Conservation (phyloP, 208 protist genomes). For the Sergeia podlipaevii region DNA sequence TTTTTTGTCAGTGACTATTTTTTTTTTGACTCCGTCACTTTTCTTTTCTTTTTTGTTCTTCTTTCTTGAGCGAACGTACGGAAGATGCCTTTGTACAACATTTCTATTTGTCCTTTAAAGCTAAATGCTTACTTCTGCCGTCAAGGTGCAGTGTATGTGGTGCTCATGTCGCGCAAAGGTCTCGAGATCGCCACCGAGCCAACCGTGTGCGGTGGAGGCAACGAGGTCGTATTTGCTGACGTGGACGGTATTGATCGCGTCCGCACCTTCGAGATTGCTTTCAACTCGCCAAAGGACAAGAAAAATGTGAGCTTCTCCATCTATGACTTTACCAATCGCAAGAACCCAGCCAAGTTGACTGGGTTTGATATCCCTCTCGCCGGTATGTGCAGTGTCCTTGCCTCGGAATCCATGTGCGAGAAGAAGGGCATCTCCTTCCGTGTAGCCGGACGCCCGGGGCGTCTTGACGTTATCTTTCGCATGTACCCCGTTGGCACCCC, state of each 20-base stretch:
- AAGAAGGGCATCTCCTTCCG: constrained; percentile 84
- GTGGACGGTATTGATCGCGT: constrained; percentile 34
- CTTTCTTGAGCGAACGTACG: neutral
- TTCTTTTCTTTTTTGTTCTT: constrained; percentile 10
- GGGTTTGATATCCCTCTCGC: constrained; percentile 85
- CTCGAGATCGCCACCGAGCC: constrained; percentile 68
- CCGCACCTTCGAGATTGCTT: constrained; percentile 60
- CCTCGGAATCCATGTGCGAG: constrained; percentile 81
- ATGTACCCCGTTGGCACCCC: constrained; percentile 77
- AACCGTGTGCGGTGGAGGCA: constrained; percentile 39
- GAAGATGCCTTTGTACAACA: constrained; percentile 78
- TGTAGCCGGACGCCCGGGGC: constrained; percentile 60
- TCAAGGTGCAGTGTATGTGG: constrained; percentile 49
- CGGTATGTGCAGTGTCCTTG: constrained; percentile 87
- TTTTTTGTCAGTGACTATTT: no score
- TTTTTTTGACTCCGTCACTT: neutral
- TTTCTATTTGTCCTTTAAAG: constrained; percentile 72
- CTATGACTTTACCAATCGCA: constrained; percentile 81
- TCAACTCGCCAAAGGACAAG: constrained; percentile 79
- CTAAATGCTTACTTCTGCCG: constrained; percentile 74
- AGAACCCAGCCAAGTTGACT: constrained; percentile 67
- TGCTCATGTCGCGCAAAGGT: constrained; percentile 72
- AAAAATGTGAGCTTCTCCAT: constrained; percentile 71
- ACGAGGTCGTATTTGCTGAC: constrained; percentile 74
- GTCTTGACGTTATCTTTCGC: constrained; percentile 80